phyloP scores from a whole-genome alignment of 257 asterid genomes.

The Solanum chilense region DNA sequence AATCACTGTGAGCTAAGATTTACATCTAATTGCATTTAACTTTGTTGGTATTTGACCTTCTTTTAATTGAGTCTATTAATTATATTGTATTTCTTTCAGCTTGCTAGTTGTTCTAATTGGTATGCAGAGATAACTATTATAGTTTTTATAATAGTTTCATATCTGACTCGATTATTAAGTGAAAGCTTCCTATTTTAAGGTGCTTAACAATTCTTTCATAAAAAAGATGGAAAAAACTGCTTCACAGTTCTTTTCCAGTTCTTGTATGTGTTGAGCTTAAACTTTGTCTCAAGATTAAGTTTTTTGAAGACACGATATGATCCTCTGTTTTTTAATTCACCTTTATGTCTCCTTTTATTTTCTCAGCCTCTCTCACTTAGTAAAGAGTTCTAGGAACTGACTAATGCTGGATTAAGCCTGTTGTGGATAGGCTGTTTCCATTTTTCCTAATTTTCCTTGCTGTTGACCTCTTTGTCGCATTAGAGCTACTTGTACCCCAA shows the following conservation, averaged over 20 bases:
- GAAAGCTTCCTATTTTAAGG: neutral
- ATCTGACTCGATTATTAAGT: neutral
- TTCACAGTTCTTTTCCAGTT: neutral
- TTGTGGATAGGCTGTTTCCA: neutral
- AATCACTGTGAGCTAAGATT: neutral
- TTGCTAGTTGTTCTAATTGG: neutral
- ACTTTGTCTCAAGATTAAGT: neutral
- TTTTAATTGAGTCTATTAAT: neutral
- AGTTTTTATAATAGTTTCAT: neutral
- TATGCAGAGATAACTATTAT: neutral
- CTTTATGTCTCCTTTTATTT: neutral
- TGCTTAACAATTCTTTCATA: neutral
- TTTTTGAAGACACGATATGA: neutral
- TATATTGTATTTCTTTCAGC: neutral
- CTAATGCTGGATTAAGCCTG: neutral
- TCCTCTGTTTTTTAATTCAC: neutral
- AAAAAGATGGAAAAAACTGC: neutral
- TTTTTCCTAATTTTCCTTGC: neutral
- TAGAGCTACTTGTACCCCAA: neutral
- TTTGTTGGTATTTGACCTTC: neutral
- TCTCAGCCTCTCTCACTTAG: neutral
- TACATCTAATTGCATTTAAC: neutral
- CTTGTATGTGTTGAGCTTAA: neutral
- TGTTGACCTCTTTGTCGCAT: neutral
- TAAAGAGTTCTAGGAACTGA: neutral